These are phyloP conservation scores for Amanita inopinata DNA, from an alignment of 768 basidiomycete species.

Conservation along the genomic window DNA sequence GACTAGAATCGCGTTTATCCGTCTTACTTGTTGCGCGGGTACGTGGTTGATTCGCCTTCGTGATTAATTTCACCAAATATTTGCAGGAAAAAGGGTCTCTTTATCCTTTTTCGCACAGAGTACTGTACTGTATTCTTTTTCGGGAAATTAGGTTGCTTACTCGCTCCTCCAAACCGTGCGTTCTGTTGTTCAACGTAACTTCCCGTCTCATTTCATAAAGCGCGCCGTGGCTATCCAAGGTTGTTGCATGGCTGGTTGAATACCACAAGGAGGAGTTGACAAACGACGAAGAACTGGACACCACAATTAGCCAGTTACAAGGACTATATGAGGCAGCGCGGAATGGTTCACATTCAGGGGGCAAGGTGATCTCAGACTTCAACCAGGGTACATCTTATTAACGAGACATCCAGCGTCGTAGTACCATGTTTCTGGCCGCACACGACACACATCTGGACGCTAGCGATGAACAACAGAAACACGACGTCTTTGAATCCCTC, in stretches of 20 bases:
- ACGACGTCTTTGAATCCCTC: slow-evolving; percentile 27
- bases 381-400: not conserved
- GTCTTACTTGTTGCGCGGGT: slow-evolving; percentile 53
- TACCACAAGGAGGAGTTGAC: slow-evolving; percentile 27
- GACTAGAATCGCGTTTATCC: slow-evolving; percentile 48
- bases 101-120: slow-evolving; percentile 47
- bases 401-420: slow-evolving; percentile 25
- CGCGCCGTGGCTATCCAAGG: slow-evolving; percentile 35
- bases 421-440: slow-evolving; percentile 29
- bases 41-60: not conserved
- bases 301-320: slow-evolving; percentile 33
- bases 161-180: slow-evolving; percentile 55
- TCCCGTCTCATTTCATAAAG: slow-evolving; percentile 16
- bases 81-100: slow-evolving; percentile 42
- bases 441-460: slow-evolving; percentile 9
- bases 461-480: slow-evolving; percentile 11
- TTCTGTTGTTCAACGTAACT: slow-evolving; percentile 1
- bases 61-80: slow-evolving; percentile 4
- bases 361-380: slow-evolving; percentile 26
- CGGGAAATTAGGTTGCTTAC: slow-evolving; percentile 55
- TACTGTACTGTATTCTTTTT: slow-evolving; percentile 52
- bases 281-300: slow-evolving; percentile 30
- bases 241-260: slow-evolving; percentile 34
- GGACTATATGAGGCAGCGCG: slow-evolving; percentile 43
- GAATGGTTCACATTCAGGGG: slow-evolving; percentile 31